A percentile compares a stretch with the other conserved stretches of the same genome.
These are phyloP conservation scores for Pezicula neosporulosa DNA, from an alignment of 2,329 filamentous ascomycete species.

Conservation along the genomic window DNA sequence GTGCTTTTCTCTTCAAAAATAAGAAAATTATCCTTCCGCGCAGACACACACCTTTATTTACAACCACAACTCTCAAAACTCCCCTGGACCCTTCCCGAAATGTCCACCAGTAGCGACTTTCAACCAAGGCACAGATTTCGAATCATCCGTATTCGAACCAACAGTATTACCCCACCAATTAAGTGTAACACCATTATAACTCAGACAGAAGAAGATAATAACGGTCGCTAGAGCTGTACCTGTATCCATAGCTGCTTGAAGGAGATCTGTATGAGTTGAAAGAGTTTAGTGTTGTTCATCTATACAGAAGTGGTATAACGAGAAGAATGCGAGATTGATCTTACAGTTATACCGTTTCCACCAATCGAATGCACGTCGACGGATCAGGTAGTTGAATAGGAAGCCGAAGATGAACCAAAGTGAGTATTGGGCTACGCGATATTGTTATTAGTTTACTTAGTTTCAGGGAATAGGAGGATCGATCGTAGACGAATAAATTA, in stretches of 20 bases:
- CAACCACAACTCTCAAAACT: slow-evolving; percentile 17
- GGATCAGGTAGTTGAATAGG: slow-evolving; percentile 65
- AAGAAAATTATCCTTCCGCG: too few relatives aligned
- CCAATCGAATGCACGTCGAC: slow-evolving; percentile 63
- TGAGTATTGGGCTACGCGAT: slow-evolving; percentile 46
- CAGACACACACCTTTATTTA: too few relatives aligned
- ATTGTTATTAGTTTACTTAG: background rate
- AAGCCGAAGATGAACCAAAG: slow-evolving; percentile 65
- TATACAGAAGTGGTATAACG: background rate
- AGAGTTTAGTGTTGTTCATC: slow-evolving; percentile 9
- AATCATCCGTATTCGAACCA: slow-evolving; percentile 30
- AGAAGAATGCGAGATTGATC: background rate
- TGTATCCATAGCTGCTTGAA: slow-evolving; percentile 66
- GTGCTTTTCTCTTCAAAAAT: too few relatives aligned
- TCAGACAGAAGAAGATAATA: slow-evolving; percentile 67
- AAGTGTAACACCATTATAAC: slow-evolving; percentile 52
- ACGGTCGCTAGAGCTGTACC: slow-evolving; percentile 65
- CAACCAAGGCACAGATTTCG: slow-evolving; percentile 30
- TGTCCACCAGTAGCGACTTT: slow-evolving; percentile 24
- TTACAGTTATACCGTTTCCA: slow-evolving; percentile 70
- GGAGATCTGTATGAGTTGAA: slow-evolving; percentile 48
- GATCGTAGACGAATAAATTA: background rate
- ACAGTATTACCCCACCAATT: slow-evolving; percentile 59
- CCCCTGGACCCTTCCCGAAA: slow-evolving; percentile 29
- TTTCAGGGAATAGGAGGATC: background rate